Evolutionary conservation across 192 early-diverging fungal species (phyloP).

Genomic region (Kappamyces sp.): DNA sequence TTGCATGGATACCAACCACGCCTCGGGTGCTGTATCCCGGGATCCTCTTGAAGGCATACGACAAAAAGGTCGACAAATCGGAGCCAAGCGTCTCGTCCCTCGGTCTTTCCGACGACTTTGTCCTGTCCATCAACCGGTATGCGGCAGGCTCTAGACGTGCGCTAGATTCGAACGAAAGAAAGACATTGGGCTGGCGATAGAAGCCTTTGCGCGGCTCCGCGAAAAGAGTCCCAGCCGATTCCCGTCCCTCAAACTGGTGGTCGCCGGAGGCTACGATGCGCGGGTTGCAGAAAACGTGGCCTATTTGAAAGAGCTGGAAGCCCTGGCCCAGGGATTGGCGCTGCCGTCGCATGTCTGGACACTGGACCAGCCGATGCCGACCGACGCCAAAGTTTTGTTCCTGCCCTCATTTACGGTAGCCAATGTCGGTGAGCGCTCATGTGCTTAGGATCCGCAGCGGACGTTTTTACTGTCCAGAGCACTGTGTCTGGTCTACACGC

Average conservation of each 20-base stretch:
- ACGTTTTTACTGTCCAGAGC: constrained; percentile 61
- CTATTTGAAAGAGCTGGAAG: constrained; percentile 65
- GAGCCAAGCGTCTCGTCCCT: constrained; percentile 46
- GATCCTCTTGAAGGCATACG: constrained; percentile 70
- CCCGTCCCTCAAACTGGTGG: constrained; percentile 48
- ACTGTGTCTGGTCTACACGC: constrained; percentile 77
- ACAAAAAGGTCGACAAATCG: constrained; percentile 44
- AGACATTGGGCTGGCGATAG: constrained; percentile 73
- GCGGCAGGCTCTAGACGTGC: no score
- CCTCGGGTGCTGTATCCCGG: constrained; percentile 82
- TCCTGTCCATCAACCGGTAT: constrained; percentile 77
- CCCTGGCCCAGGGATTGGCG: constrained; percentile 42
- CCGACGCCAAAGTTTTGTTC: constrained; percentile 64
- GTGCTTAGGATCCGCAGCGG: constrained; percentile 58
- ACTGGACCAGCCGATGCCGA: constrained; percentile 26
- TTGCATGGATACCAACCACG: constrained; percentile 51
- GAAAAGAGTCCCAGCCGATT: constrained; percentile 24
- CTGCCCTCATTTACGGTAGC: constrained; percentile 68
- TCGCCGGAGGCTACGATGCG: constrained; percentile 87
- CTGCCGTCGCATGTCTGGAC: constrained; percentile 41
- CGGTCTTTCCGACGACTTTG: neutral
- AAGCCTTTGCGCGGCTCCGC: constrained; percentile 58
- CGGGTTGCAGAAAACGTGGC: constrained; percentile 84
- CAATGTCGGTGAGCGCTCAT: no score
- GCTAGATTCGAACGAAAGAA: constrained; percentile 90